These are phyloP conservation scores for Schizosaccharomyces lindneri DNA, from an alignment of 805 yeast genomes.

Conservation along the genomic window DNA sequence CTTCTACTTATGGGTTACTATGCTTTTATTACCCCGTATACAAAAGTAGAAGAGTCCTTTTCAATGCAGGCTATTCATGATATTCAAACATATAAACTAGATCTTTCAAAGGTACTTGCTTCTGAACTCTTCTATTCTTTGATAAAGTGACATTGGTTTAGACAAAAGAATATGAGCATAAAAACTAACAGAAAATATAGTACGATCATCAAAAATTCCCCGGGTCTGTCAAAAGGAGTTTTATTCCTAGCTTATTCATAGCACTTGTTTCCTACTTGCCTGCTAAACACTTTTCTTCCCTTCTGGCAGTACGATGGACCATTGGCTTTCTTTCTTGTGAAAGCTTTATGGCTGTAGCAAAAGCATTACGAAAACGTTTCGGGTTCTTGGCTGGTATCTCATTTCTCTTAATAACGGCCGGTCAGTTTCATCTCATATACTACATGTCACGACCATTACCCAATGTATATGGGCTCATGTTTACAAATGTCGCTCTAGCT, in stretches of 20 bases:
- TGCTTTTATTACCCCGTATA: slow-evolving; percentile 41
- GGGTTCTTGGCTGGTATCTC: neutral
- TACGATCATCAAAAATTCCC: slow-evolving; percentile 66
- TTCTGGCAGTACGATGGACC: neutral
- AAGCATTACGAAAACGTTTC: neutral
- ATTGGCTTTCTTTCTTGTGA: neutral
- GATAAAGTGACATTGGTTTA: no score
- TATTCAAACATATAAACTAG: slow-evolving; percentile 20
- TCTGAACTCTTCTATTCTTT: neutral
- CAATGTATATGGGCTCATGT: neutral
- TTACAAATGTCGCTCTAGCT: neutral
- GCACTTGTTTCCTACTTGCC: neutral
- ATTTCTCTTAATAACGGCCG: neutral
- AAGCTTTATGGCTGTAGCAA: neutral
- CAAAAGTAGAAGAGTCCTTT: slow-evolving; percentile 89
- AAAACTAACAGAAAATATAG: slow-evolving; percentile 8
- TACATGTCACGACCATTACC: neutral
- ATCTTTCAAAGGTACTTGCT: neutral
- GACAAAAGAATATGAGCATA: no score
- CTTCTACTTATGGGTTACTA: slow-evolving; percentile 13
- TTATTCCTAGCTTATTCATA: slow-evolving; percentile 16
- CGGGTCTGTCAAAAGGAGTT: slow-evolving; percentile 73
- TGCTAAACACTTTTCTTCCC: neutral
- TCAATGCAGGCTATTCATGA: slow-evolving; percentile 77
- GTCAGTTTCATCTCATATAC: neutral